A percentile compares a stretch with the other conserved stretches of the same genome.
These are phyloP conservation scores for Fusarium redolens DNA, from an alignment of 2,329 filamentous ascomycete genomes.

Conservation along the genomic window DNA sequence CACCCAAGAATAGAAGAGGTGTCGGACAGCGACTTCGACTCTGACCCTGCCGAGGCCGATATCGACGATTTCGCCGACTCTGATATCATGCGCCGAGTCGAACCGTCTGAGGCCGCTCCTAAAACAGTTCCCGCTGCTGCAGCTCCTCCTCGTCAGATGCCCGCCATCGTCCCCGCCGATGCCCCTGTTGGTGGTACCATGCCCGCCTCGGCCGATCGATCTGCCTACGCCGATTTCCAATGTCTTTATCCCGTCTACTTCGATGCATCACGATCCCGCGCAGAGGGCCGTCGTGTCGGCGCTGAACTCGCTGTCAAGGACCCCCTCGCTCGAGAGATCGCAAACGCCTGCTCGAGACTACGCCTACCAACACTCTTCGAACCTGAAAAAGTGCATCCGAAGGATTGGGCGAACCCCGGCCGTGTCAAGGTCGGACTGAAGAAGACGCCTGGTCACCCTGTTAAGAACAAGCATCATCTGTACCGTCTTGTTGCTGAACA, in stretches of 20 bases:
- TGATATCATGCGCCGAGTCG: conserved; percentile 65
- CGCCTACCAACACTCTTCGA: conserved; percentile 83
- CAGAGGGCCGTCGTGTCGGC: conserved; percentile 84
- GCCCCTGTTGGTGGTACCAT: conserved; percentile 46
- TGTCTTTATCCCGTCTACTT: conserved; percentile 98
- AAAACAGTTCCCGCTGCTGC: conserved; percentile 43
- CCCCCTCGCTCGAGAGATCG: conserved; percentile 89
- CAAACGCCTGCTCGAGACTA: conserved; percentile 82
- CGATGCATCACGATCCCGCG: conserved; percentile 78
- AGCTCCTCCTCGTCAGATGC: conserved; percentile 45
- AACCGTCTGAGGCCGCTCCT: conserved; percentile 43
- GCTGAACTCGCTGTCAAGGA: conserved; percentile 79
- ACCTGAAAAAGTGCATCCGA: conserved; percentile 90
- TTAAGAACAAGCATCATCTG: conserved; percentile 87
- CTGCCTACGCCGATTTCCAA: conserved; percentile 79
- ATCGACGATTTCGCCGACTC: conserved; percentile 72
- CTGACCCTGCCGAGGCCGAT: conserved; percentile 89
- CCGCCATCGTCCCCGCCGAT: conserved; percentile 43
- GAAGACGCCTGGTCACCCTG: conserved; percentile 39
- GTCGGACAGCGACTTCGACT: conserved; percentile 80
- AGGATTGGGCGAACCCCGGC: conserved; percentile 97
- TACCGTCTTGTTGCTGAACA: conserved; percentile 84
- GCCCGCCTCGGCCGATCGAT: conserved; percentile 58
- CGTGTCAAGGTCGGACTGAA: conserved; percentile 81
- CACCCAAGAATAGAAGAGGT: conserved; percentile 94